Evolutionary conservation across 139 green algal genomes (phyloP), one percentile per base, ranked within the genome.

Genomic region (Spirogloea muscicola): DNA sequence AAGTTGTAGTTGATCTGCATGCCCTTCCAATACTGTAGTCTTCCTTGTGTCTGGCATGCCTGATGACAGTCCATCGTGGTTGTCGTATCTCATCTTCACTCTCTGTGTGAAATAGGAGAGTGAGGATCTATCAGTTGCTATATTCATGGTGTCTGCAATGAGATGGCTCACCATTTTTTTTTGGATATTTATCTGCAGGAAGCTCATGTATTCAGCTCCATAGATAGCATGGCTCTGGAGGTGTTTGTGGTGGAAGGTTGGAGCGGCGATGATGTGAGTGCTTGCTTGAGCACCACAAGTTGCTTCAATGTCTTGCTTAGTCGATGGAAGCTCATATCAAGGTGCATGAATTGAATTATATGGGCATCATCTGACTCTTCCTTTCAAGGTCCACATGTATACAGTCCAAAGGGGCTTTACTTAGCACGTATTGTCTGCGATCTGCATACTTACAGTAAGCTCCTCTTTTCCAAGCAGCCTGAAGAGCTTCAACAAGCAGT

Each of bases 121-220:
- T 10, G 43, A 51, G 43, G 43, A 13, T 10, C 43, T 51, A 51
- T 25, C 10, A 25, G 10, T 51, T 13, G 10, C 43, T 25, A 25
- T 13, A 10, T 51, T 51, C 10, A 10, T 51, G 43, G 43, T 13
- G 43, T 51, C 43, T 51, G 43, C n/a, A n/a, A n/a, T n/a, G n/a
- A n/a, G n/a, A n/a, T n/a, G n/a, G n/a, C n/a, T n/a, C n/a, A n/a
- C n/a, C n/a, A n/a, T n/a, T n/a, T 51, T 13, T 51, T 10, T 51
- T 13, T 51, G 43, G 43, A 13, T 51, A 13, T 13, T 51, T 10
- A 51, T 10, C 10, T 36, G 61, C 71, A 79, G 71, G 94, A 98
- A 74, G 94, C 94, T 6, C 94, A 98, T 71, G 94, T 91, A 0
- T 98, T 98, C 88, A 97, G 95, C 84, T 96, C 94, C 3, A 88